Conservation (phyloP, 352 stramenopile genomes). For the Pythium phragmiticola region DNA sequence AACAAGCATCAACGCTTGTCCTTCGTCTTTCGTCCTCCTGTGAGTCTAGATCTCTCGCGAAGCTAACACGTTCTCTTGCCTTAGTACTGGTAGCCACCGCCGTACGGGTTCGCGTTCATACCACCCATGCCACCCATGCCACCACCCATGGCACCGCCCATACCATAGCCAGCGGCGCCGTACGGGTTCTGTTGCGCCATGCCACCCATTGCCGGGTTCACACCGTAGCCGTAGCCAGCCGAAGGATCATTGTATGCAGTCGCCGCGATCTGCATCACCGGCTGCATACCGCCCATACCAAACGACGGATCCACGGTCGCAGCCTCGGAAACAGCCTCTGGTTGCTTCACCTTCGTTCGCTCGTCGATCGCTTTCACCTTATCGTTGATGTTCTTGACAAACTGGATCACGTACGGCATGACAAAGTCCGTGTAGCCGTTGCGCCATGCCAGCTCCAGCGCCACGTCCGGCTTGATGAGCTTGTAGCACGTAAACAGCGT, state of each 20-base stretch:
- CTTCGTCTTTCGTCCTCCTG: conserved; percentile 5
- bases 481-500: conserved; percentile 99
- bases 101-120: conserved; percentile 40
- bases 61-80: not conserved
- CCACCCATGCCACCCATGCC: conserved; percentile 37
- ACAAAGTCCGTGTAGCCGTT: conserved; percentile 99
- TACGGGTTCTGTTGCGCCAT: conserved; percentile 58
- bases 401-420: conserved; percentile 99
- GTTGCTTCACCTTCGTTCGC: conserved; percentile 80
- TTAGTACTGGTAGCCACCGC: conserved; percentile 39
- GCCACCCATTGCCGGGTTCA: conserved; percentile 34
- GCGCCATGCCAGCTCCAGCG: conserved; percentile 98
- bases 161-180: conserved; percentile 46
- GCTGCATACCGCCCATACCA: conserved; percentile 77
- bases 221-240: conserved; percentile 35
- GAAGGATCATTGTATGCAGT: conserved; percentile 84
- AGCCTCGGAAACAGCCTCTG: conserved; percentile 56
- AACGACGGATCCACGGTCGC: conserved; percentile 62
- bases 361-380: conserved; percentile 94
- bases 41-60: conserved; percentile 7
- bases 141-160: conserved; percentile 40
- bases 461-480: conserved; percentile 98
- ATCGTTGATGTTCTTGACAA: conserved; percentile 95
- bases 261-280: conserved; percentile 77
- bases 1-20: conserved; percentile 10